Evolutionary conservation across 768 basidiomycete genomes (phyloP), one percentile per base, ranked within the genome.

Genomic region (Galerina sulciceps): DNA sequence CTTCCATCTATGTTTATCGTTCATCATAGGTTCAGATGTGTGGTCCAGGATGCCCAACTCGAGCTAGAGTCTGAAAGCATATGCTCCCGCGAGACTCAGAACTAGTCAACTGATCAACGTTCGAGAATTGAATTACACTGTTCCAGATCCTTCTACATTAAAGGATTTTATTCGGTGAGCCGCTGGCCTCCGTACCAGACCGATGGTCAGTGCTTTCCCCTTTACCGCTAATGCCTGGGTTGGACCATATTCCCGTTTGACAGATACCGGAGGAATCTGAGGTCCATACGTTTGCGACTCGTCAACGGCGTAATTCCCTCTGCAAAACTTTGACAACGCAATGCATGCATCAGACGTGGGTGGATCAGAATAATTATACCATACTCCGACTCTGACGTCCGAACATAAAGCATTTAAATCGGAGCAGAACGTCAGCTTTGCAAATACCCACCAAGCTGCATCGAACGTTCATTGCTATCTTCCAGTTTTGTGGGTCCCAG

Each of bases 301-400:
- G 23, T 41, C 37, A 38, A 53, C 51, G 51, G 51, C 51, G 51
- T 53, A 53, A 53, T 31, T 53, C 51, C 36, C 51, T 53, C 51
- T 40, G 37, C 5, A 31, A 31, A 31, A 31, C 26, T 31, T 31
- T 8, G 26, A 31, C 26, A 31, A 31, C 26, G 26, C 26, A 31
- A 31, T 31, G 26, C 4, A 31, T 31, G 26, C 26, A 31, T 31
- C 26, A 31, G 4, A 31, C 26, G 26, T 31, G 1, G 8, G 26
- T 31, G 26, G 26, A 31, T 31, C 26, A 31, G 26, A 5, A 5
- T 31, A 31, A 31, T 31, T 31, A 31, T 31, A 31, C 26, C 26
- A 31, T 31, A 31, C 26, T 31, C 26, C 26, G 26, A 31, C 26
- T 31, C 26, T 31, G 26, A 31, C 26, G 26, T 31, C 8, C 26